Percentiles rank a stretch among this genome's conserved stretches.
These are phyloP conservation scores for Endoconidiophora laricicola DNA, from an alignment of 2,329 filamentous ascomycete genomes.

Conservation along the genomic window DNA sequence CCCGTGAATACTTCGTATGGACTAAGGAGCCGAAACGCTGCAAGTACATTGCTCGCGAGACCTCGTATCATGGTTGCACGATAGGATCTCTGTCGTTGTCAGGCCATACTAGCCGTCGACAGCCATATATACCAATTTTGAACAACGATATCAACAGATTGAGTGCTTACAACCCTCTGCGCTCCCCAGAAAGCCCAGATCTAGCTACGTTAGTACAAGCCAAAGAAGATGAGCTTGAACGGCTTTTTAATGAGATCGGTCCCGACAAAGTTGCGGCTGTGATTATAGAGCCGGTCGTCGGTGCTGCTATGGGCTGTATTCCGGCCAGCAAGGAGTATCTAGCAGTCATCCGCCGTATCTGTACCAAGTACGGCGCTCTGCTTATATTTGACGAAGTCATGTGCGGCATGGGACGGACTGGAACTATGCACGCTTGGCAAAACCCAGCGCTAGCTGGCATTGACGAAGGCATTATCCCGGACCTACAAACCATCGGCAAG, in stretches of 20 bases:
- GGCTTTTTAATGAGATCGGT: conserved; percentile 46
- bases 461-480: conserved; percentile 38
- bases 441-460: conserved; percentile 17
- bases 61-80: conserved; percentile 33
- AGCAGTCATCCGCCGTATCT: conserved; percentile 48
- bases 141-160: conserved; percentile 40
- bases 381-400: conserved; percentile 70
- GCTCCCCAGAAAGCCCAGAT: conserved; percentile 33
- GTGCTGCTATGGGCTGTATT: conserved; percentile 52
- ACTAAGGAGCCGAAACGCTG: conserved; percentile 20
- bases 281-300: conserved; percentile 56
- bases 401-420: conserved; percentile 46
- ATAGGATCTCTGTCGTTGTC: conserved; percentile 48
- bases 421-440: conserved; percentile 45
- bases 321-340: conserved; percentile 53
- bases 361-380: conserved; percentile 52
- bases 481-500: conserved; percentile 52
- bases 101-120: conserved; percentile 42
- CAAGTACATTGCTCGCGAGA: conserved; percentile 26
- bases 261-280: conserved; percentile 54
- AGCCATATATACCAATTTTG: conserved; percentile 46
- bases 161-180: conserved; percentile 50
- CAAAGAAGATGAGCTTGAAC: conserved; percentile 48
- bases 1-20: conserved; percentile 31
- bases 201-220: conserved; percentile 42